These are phyloP conservation scores for Nicotiana tabacum DNA, from an alignment of 257 asterid genomes.

Conservation along the genomic window DNA sequence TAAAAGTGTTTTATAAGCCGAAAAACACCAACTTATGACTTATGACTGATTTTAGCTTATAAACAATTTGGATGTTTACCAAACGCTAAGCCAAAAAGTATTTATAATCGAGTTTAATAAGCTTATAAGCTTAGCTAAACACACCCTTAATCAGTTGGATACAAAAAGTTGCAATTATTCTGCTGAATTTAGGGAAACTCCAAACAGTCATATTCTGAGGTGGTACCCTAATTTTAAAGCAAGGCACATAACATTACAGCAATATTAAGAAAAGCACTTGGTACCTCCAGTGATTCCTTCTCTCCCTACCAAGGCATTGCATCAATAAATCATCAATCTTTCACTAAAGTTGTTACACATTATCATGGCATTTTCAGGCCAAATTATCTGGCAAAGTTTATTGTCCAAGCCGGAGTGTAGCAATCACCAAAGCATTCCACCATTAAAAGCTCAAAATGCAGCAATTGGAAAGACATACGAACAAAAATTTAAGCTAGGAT, in stretches of 20 bases:
- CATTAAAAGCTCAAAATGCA: not conserved
- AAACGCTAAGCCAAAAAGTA: too few species aligned
- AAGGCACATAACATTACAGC: not conserved
- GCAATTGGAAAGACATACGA: not conserved
- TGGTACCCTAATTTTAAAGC: not conserved
- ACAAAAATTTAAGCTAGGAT: not conserved
- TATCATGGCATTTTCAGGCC: slow-evolving; percentile 14
- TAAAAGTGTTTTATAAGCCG: too few species aligned
- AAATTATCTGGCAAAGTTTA: not conserved
- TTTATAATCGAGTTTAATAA: too few species aligned
- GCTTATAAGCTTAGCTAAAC: too few species aligned
- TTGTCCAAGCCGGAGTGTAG: slow-evolving; percentile 3
- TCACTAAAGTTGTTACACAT: not conserved
- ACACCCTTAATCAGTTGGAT: not conserved
- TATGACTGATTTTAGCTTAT: too few species aligned
- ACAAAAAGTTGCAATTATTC: not conserved
- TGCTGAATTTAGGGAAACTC: not conserved
- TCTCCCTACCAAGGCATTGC: not conserved
- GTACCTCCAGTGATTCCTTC: not conserved
- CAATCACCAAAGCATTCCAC: not conserved
- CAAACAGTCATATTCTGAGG: not conserved
- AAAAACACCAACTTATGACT: too few species aligned
- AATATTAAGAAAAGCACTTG: not conserved
- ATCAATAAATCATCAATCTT: not conserved
- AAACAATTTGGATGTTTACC: too few species aligned